Evolutionary conservation across 2,329 filamentous ascomycete genomes (phyloP).

Genomic region (Capronia americana): DNA sequence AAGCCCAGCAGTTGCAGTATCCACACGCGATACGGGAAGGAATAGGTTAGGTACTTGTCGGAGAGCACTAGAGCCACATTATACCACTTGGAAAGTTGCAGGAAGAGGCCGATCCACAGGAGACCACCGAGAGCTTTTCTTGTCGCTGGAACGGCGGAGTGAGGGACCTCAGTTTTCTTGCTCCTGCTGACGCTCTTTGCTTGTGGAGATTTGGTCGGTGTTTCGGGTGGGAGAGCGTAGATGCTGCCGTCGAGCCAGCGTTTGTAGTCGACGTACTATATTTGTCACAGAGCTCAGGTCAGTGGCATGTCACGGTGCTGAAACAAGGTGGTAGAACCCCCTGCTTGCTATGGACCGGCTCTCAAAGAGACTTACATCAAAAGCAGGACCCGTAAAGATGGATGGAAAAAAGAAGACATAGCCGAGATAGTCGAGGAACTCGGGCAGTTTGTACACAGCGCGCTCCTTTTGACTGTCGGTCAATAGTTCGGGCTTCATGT

Average conservation of each 20-base stretch:
- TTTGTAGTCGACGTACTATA: conserved; percentile 78
- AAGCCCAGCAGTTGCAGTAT: conserved; percentile 84
- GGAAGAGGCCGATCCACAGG: conserved; percentile 78
- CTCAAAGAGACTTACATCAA: conserved; percentile 61
- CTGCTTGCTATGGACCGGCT: neutral
- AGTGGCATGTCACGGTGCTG: neutral
- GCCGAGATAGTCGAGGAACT: conserved; percentile 79
- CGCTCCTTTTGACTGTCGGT: conserved; percentile 85
- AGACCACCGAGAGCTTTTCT: conserved; percentile 77
- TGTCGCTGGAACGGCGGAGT: conserved; percentile 83
- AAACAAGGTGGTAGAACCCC: neutral
- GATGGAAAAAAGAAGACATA: conserved; percentile 97
- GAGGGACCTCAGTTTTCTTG: conserved; percentile 89
- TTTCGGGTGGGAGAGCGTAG: conserved; percentile 79
- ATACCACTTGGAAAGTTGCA: conserved; percentile 74
- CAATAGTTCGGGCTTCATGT: conserved; percentile 77
- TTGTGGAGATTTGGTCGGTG: neutral
- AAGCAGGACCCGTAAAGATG: conserved; percentile 86
- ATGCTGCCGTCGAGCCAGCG: conserved; percentile 93
- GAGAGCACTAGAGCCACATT: conserved; percentile 67
- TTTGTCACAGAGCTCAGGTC: neutral
- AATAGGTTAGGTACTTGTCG: conserved; percentile 70
- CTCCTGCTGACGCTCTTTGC: neutral
- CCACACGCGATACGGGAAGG: conserved; percentile 75
- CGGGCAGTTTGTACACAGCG: conserved; percentile 75